Conservation (phyloP, 148 eudicot species). For the Mesembryanthemum crystallinum region DNA sequence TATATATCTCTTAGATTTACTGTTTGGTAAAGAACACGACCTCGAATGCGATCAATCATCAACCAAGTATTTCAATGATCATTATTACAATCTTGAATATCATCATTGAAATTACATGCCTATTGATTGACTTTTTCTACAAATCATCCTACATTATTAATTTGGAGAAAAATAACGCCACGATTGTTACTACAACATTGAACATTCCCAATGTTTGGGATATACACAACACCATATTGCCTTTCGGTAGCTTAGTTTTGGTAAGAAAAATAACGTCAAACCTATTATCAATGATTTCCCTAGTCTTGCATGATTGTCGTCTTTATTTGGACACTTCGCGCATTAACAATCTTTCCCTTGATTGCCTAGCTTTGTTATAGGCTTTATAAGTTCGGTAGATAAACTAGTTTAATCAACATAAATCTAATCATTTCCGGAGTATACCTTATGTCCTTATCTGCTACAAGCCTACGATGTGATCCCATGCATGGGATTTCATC, state of each 20-base stretch:
- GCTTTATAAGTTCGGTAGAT: neutral
- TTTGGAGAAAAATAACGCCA: neutral
- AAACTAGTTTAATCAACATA: neutral
- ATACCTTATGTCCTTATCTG: neutral
- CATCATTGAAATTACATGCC: neutral
- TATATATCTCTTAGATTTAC: neutral
- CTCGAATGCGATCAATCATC: neutral
- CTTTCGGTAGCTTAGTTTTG: neutral
- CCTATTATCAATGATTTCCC: neutral
- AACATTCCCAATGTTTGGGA: neutral
- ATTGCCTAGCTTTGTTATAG: neutral
- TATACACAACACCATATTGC: neutral
- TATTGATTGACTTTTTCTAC: neutral
- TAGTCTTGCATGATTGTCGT: neutral
- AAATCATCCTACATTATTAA: neutral
- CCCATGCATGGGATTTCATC: neutral
- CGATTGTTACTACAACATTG: neutral
- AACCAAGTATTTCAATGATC: neutral
- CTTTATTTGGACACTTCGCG: neutral
- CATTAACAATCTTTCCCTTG: slow-evolving; percentile 3
- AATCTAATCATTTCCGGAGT: neutral
- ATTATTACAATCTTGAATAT: neutral
- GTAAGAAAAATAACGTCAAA: neutral
- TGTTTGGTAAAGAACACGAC: neutral
- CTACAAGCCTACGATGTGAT: neutral